Base-by-base conservation (phyloP, 441 rosid species). In the Bocquillonia castaneifolia region DNA sequence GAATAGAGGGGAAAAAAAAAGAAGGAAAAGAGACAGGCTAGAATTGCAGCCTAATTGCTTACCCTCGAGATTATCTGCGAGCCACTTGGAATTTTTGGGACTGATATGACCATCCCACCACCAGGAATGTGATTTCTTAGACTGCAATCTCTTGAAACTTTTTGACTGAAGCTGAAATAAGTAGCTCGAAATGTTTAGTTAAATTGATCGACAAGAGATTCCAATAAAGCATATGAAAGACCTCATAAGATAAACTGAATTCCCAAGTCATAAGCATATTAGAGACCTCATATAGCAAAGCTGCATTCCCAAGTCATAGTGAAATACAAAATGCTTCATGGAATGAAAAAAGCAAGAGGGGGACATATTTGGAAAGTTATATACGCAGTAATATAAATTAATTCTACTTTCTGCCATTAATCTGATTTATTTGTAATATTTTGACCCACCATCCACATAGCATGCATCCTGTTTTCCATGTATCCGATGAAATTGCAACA, bases 41-140 rank as follows among this genome's bases (percentile, higher is more conserved):
- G 6, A 54, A 42, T 15, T 2, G n/a, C 6, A 32, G 50, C 51
- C 15, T 13, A 36, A 58, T 50, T 20, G 67, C 77, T 72, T 86
- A 92, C 98, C 93, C 55, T 90, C 91, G 2, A 90, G 91, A 85
- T 88, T 94, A 65, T 94, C 94, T 6, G 92, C 80, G 34, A 92
- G 97, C 98, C 98, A 92, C 77, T 74, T 90, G 1, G 94, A 88
- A 77, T 90, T 94, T 82, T 86, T 94, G 73, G 91, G 85, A 78
- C 81, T 75, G 64, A 84, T 80, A 68, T 94, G 97, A 76, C 97
- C 84, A 81, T 94, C 96, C 97, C 97, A 89, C 97, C 95, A 90
- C 97, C 96, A 92, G 42, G 93, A 87, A 71, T 91, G 90, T 50
- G 96, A 86, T 80, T 88, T 94, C 74, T 74, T 88, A n/a, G 82